phyloP scores from a whole-genome alignment of 352 stramenopile species.

The Globisporangium perplexum region DNA sequence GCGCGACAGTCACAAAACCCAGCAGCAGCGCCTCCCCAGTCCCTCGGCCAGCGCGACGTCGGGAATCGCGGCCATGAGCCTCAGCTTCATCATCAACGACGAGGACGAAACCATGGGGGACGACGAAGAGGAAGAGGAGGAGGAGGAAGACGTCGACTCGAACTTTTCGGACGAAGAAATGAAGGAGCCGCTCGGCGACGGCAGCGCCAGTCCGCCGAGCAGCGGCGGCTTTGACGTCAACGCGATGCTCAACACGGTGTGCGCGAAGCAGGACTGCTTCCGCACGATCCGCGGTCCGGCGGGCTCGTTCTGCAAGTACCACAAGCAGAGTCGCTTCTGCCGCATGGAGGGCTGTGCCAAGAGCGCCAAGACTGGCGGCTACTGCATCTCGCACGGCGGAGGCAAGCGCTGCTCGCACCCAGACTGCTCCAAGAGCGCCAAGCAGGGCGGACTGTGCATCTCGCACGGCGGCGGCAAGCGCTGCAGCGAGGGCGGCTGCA shows the following conservation, averaged over 20 bases:
- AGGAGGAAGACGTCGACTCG: constrained; percentile 21
- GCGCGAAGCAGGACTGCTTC: constrained; percentile 71
- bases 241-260: constrained; percentile 75
- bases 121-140: constrained; percentile 12
- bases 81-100: constrained; percentile 82
- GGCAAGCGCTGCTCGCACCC: constrained; percentile 63
- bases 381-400: constrained; percentile 68
- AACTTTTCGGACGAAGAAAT: constrained; percentile 39
- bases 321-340: constrained; percentile 81
- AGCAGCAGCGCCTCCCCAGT: constrained; percentile 7
- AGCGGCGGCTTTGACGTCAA: constrained; percentile 38
- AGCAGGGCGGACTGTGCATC: constrained; percentile 78
- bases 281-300: constrained; percentile 60
- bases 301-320: constrained; percentile 79
- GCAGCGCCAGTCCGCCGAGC: constrained; percentile 14
- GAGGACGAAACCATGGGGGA: constrained; percentile 24
- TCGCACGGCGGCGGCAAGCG: constrained; percentile 79
- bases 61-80: constrained; percentile 71
- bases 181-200: constrained; percentile 23
- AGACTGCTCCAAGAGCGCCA: constrained; percentile 81
- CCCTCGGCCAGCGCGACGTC: constrained; percentile 28
- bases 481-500: constrained; percentile 65
- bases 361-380: constrained; percentile 75
- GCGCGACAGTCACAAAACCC: constrained; percentile 3
- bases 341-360: constrained; percentile 61